Evolutionary conservation across 106 monocot genomes (phyloP), one percentile per base, ranked within the genome.

Genomic region (Vanilla planifolia): DNA sequence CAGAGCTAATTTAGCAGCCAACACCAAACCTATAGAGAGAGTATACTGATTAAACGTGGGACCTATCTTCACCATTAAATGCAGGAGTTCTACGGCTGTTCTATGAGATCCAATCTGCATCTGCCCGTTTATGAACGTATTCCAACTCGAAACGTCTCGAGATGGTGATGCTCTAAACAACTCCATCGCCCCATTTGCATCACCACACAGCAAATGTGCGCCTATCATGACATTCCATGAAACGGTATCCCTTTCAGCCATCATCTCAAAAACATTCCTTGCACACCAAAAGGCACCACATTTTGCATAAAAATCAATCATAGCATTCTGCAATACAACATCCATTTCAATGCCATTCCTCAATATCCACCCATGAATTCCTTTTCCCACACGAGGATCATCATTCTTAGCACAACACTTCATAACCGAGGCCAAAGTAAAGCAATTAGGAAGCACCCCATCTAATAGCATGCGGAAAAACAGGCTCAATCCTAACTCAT

Each of bases 161-260:
- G 27, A 42, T 0, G 88, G 74, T 8, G 77, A 77, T 16, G 14
- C 58, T 29, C 34, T 61, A 29, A 92, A 88, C 45, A 92, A 47
- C 24, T 81, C 71, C 55, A 88, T 41, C 17, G 92, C 63, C 16
- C 76, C 73, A 59, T 43, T 10, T 10, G 39, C 37, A 68, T 92
- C 80, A 2, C 84, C 78, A 25, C 19, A 21, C 69, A 69, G 43
- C 35, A 88, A 29, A 66, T 59, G 30, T 1, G 80, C 81, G 16
- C 42, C 59, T 14, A 88, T 81, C 78, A 84, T 79, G 39, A 81
- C 58, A 79, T 92, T 92, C 87, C 84, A 92, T 1, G 92, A 81
- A 45, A 73, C 73, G 8, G 67, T 16, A 48, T 84, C 78, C 59
- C 61, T 84, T 48, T 68, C 81, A 10, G 35, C 19, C 71, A 92